Evolutionary conservation across 257 asterid genomes (phyloP), one percentile per base, ranked within the genome.

Genomic region (Petunia secreta): DNA sequence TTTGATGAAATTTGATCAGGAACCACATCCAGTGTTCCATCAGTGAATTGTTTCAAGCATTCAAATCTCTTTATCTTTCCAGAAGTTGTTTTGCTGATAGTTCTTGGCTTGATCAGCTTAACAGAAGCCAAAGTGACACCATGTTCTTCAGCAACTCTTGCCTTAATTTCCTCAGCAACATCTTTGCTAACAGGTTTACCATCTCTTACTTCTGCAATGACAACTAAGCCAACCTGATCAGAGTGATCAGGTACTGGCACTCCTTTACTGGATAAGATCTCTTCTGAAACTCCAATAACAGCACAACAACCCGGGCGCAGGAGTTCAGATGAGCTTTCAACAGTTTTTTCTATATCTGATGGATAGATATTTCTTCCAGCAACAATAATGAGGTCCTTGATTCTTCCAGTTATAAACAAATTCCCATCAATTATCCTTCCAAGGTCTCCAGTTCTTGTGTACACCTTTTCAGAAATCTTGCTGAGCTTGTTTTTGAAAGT

Each of bases 231-330:
- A 60, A 91, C 83, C 78, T 90, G 98, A 74, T 93, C 98, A 74
- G 94, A 89, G 46, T 82, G 80, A 64, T 90, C 95, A 16, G 89
- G 86, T 39, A 89, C 67, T 76, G 87, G 41, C 50, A 93, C 63
- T 79, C 98, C 98, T 83, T 91, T 91, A 9, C 91, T 71, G 13
- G 88, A 84, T 79, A 93, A 81, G 82, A 87, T 80, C 82, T 93
- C 98, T 78, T 93, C 98, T 1, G 98, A 89, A 78, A 93, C 98
- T 58, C 93, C 97, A 63, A 93, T 88, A 67, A 89, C 97, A 63
- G 98, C 98, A 38, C 98, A 91, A 60, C 98, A 93, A 36, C 98
- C 98, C 0, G 96, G 94, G 53, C 98, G 97, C 4, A 93, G 82
- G 78, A 87, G 85, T 57, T 93, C 94, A 41, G 91, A 93, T 0